Evolutionary conservation across 139 green algal species (phyloP).

Genomic region (Tetraselmis chui): DNA sequence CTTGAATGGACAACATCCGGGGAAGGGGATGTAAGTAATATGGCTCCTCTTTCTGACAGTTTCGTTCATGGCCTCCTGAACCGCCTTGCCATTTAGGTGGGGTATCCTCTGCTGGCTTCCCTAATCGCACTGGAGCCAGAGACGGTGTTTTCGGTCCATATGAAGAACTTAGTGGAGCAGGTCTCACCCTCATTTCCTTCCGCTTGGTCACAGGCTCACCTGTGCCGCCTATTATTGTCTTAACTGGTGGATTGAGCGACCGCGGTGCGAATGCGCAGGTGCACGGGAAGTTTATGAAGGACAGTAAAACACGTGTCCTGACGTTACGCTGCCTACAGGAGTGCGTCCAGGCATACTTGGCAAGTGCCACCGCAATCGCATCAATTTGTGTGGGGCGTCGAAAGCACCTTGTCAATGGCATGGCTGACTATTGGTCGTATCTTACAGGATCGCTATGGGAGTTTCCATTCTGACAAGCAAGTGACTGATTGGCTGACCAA

Average conservation of each 20-base stretch:
- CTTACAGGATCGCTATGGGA: not conserved
- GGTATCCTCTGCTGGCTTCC: not conserved
- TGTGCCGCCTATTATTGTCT: too few species aligned
- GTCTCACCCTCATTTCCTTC: not conserved
- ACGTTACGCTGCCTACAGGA: not conserved
- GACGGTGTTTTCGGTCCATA: not conserved
- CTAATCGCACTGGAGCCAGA: not conserved
- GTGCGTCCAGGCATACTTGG: not conserved
- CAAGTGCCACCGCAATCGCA: not conserved
- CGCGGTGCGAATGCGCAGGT: not conserved
- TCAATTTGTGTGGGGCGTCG: too few species aligned
- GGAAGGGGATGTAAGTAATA: not conserved
- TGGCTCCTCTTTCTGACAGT: too few species aligned
- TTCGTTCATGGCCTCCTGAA: not conserved
- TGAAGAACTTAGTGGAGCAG: not conserved
- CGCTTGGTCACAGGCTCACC: too few species aligned
- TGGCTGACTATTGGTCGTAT: not conserved
- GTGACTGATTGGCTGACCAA: not conserved
- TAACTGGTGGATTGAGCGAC: too few species aligned
- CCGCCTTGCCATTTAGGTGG: not conserved
- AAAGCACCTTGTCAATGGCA: not conserved
- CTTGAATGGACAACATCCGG: not conserved
- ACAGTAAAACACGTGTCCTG: not conserved
- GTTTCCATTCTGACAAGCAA: not conserved
- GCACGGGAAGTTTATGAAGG: not conserved